Evolutionary conservation across 441 rosid species (phyloP).

Genomic region (Erodium trifolium): DNA sequence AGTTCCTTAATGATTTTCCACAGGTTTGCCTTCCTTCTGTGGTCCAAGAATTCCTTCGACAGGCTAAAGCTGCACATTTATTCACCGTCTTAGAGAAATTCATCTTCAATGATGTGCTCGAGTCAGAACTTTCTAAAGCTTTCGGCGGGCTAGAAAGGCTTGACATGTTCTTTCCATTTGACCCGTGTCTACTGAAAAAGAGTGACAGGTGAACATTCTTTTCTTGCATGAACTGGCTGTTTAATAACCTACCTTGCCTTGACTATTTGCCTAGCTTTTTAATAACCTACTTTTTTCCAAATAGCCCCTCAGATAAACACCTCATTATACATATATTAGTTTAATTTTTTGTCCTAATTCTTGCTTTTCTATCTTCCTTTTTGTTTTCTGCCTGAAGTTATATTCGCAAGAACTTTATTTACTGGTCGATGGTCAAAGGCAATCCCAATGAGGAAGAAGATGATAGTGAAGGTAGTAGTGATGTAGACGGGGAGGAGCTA

Average conservation of each 20-base stretch:
- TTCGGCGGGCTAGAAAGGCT: conserved; percentile 81
- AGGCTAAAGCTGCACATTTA: conserved; percentile 64
- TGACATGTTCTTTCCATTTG: conserved; percentile 87
- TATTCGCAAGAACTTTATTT: conserved; percentile 47
- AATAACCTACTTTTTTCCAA: not conserved
- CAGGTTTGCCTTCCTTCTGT: conserved; percentile 86
- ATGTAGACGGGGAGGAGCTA: conserved; percentile 38
- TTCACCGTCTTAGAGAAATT: conserved; percentile 43
- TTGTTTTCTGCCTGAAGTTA: conserved; percentile 23
- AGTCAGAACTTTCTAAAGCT: conserved; percentile 57
- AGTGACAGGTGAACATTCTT: conserved; percentile 50
- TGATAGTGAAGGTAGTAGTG: conserved; percentile 24
- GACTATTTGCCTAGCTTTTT: conserved; percentile 1
- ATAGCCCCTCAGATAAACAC: not conserved
- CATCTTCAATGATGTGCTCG: conserved; percentile 42
- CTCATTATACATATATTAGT: not conserved
- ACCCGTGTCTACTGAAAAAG: conserved; percentile 66
- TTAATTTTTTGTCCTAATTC: not conserved
- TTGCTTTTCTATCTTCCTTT: not conserved
- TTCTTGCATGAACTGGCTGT: not conserved
- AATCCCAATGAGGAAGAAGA: conserved; percentile 31
- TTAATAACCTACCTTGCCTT: conserved; percentile 4
- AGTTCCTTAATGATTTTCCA: not conserved
- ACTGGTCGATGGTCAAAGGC: conserved; percentile 61
- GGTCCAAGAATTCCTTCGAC: conserved; percentile 70